These are phyloP conservation scores for Oryza longistaminata DNA, from an alignment of 176 grass and related monocot genomes.

Conservation along the genomic window DNA sequence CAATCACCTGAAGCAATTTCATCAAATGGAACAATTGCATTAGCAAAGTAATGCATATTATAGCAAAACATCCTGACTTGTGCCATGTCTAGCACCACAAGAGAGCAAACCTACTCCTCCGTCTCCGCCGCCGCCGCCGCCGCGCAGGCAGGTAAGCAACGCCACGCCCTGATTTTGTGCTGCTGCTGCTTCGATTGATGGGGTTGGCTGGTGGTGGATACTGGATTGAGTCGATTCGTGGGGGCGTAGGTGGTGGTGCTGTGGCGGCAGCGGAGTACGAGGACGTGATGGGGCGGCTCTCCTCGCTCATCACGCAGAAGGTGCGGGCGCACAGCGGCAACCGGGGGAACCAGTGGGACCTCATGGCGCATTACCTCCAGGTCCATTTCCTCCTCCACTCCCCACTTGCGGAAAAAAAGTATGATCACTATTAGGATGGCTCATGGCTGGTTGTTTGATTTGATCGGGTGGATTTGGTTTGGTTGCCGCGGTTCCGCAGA, in stretches of 20 bases:
- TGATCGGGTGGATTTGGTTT: background rate
- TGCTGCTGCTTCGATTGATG: too few relatives aligned
- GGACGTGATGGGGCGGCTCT: slow-evolving; percentile 65
- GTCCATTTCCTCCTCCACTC: slow-evolving; percentile 19
- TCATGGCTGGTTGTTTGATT: background rate
- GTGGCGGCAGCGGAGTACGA: slow-evolving; percentile 54
- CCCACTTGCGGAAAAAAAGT: background rate
- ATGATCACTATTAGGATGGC: too few relatives aligned
- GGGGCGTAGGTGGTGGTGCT: background rate
- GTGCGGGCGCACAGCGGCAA: slow-evolving; percentile 71
- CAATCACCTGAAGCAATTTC: slow-evolving; percentile 45
- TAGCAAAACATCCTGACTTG: background rate
- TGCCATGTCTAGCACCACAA: background rate
- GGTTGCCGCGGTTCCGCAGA: slow-evolving; percentile 31
- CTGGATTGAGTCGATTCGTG: background rate
- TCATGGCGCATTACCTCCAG: slow-evolving; percentile 79
- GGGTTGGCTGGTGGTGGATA: background rate
- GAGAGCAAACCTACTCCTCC: slow-evolving; percentile 6
- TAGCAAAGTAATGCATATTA: background rate
- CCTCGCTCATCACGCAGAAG: slow-evolving; percentile 83
- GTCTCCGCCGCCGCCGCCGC: background rate
- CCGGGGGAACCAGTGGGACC: slow-evolving; percentile 74
- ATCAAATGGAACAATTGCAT: background rate
- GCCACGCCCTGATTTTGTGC: background rate
- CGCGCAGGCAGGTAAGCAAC: slow-evolving; percentile 31